Conservation (phyloP, 78 protist species). For the Dictyostelium firmibasis region DNA sequence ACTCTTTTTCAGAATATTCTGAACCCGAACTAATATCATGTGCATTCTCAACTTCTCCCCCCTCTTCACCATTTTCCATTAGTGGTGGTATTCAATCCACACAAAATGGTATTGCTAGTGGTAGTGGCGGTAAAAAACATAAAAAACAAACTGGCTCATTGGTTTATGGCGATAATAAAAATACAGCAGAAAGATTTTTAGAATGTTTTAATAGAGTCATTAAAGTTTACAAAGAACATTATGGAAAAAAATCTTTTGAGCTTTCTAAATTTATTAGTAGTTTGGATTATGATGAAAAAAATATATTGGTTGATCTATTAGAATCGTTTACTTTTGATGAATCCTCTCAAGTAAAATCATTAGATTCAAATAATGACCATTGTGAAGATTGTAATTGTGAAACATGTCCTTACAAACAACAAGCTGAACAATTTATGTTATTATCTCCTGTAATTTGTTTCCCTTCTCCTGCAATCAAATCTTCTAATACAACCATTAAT, state of each 20-base stretch:
- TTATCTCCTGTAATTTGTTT: constrained; percentile 27
- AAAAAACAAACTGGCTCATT: background rate
- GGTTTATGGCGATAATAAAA: background rate
- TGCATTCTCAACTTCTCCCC: constrained; percentile 21
- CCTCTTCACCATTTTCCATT: constrained; percentile 33
- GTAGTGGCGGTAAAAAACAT: background rate
- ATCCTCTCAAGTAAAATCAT: background rate
- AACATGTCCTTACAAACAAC: constrained; percentile 37
- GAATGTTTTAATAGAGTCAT: constrained; percentile 55
- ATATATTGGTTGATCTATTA: constrained; percentile 27
- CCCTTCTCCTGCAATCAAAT: constrained; percentile 35
- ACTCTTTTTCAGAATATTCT: background rate
- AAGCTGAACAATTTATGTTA: constrained; percentile 51
- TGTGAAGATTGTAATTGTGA: constrained; percentile 31
- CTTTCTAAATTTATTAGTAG: constrained; percentile 3
- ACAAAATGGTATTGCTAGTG: too few relatives aligned
- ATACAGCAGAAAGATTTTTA: constrained; percentile 41
- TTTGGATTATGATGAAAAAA: constrained; percentile 26
- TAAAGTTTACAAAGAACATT: constrained; percentile 36
- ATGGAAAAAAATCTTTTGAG: background rate
- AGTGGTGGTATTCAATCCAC: background rate
- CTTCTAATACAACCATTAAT: background rate
- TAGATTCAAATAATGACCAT: background rate
- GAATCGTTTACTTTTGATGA: constrained; percentile 73
- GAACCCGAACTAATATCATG: constrained; percentile 11